These are phyloP conservation scores for Lyophyllum decastes DNA, from an alignment of 768 basidiomycete species.

Conservation along the genomic window DNA sequence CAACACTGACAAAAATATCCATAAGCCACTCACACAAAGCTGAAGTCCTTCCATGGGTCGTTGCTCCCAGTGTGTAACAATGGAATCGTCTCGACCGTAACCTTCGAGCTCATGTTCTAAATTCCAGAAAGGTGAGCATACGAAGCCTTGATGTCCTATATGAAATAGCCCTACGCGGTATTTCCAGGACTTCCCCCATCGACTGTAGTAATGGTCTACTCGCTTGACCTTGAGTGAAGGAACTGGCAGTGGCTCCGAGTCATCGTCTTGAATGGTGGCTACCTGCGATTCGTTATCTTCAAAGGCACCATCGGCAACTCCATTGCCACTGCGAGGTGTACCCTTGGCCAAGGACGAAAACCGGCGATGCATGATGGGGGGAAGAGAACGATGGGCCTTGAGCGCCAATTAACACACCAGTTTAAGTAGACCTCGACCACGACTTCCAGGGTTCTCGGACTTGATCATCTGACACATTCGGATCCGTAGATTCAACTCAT, in stretches of 20 bases:
- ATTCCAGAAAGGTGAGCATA: background rate
- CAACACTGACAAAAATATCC: background rate
- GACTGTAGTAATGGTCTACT: slow-evolving; percentile 59
- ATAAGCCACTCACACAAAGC: slow-evolving; percentile 44
- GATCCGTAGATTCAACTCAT: background rate
- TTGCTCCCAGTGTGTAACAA: slow-evolving; percentile 39
- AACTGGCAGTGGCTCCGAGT: slow-evolving; percentile 36
- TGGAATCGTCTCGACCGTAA: slow-evolving; percentile 48
- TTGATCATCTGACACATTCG: background rate
- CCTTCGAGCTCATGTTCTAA: slow-evolving; percentile 57
- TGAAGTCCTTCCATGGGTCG: slow-evolving; percentile 60
- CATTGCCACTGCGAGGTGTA: background rate
- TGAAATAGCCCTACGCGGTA: slow-evolving; percentile 38
- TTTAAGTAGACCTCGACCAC: background rate
- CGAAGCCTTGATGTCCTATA: background rate
- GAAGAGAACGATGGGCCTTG: background rate
- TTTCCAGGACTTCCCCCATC: slow-evolving; percentile 59
- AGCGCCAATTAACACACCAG: background rate
- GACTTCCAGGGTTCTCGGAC: background rate
- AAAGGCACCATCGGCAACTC: background rate
- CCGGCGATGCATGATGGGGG: slow-evolving; percentile 23
- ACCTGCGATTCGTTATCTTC: slow-evolving; percentile 34
- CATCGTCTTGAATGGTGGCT: slow-evolving; percentile 33
- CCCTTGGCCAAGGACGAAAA: slow-evolving; percentile 11
- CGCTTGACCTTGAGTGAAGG: slow-evolving; percentile 60